Percentiles rank a stretch among this genome's conserved stretches.
Evolutionary conservation across 768 basidiomycete genomes (phyloP).

Genomic region (Suillus clintonianus): DNA sequence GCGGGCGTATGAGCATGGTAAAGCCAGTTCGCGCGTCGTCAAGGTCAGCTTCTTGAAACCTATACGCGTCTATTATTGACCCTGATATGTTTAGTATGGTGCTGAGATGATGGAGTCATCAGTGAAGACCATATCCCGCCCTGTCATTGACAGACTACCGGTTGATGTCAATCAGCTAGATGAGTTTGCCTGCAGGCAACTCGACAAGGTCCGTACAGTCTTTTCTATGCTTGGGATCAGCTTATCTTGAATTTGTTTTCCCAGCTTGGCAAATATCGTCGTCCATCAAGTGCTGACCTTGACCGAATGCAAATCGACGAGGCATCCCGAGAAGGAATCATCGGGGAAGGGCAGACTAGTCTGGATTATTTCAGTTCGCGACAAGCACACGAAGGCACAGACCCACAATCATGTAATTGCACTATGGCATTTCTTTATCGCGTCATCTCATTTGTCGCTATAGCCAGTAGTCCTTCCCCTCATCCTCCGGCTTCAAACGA

Average conservation of each 20-base stretch:
- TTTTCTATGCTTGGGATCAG: neutral
- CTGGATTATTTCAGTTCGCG: neutral
- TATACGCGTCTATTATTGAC: conserved; percentile 13
- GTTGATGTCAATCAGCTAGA: conserved; percentile 75
- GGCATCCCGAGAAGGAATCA: neutral
- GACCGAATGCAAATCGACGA: conserved; percentile 31
- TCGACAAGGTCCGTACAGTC: conserved; percentile 67
- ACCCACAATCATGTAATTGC: conserved; percentile 10
- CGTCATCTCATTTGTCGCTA: neutral
- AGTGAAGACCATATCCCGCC: conserved; percentile 77
- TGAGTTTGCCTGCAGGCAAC: conserved; percentile 85
- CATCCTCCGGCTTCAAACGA: conserved; percentile 6
- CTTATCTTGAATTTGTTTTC: neutral
- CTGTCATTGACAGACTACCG: conserved; percentile 78
- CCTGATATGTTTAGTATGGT: conserved; percentile 58
- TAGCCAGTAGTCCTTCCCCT: conserved; percentile 6
- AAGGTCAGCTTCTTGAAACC: conserved; percentile 53
- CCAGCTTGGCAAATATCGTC: conserved; percentile 54
- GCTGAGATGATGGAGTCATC: conserved; percentile 87
- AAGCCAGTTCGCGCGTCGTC: conserved; percentile 81
- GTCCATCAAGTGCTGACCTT: conserved; percentile 33
- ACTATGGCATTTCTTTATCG: neutral
- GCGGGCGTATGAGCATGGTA: conserved; percentile 77
- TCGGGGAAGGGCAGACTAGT: conserved; percentile 2
- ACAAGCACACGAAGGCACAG: neutral